Base-by-base conservation (phyloP, 805 yeast genomes). In the Kodamaea jinghongensis region DNA sequence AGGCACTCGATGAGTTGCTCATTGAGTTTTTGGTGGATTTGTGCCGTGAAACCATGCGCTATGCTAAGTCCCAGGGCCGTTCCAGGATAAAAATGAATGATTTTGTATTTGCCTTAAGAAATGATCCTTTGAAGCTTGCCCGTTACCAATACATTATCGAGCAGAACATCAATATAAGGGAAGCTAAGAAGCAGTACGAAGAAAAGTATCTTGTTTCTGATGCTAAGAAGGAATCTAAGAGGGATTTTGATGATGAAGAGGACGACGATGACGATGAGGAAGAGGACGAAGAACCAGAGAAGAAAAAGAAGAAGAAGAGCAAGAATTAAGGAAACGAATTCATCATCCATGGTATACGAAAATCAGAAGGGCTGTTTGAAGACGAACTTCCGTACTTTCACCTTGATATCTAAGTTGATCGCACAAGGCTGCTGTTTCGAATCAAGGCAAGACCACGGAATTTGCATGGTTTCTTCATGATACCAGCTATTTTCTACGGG, bases 71-170 rank as follows among this genome's bases (percentile, higher is more conserved):
- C 6, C 72, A 67, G 34, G 68, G 70, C 17, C 50, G 73, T 28
- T 46, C 60, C 17, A 45, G 73, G 39, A 59, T 69, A 17, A 69
- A 68, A 44, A 56, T 67, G 42, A 70, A 68, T 41, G 75, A 69
- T 48, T 55, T 69, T 39, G 70, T 67, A 16, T 64, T 67, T 50
- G 65, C 65, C 6, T 51, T 69, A 28, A 52, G 68, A 10, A 60
- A 68, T 42, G 75, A 69, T 36, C 73, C 75, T 3, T 54, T 56
- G 49, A 69, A 67, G 47, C 52, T 69, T 38, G 64, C 71, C 32
- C 50, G 75, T 38, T 51, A 66, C 49, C 60, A 64, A 43, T 67
- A 67, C 44, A 68, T 68, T 39, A 52, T 63, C 22, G 68, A 67
- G 36, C 71, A 59, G 46, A 61, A 62, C 38, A 54, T 58, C 27